Base-by-base conservation (phyloP, 1,284 basidiomycete genomes). In the Melampsora americana region DNA sequence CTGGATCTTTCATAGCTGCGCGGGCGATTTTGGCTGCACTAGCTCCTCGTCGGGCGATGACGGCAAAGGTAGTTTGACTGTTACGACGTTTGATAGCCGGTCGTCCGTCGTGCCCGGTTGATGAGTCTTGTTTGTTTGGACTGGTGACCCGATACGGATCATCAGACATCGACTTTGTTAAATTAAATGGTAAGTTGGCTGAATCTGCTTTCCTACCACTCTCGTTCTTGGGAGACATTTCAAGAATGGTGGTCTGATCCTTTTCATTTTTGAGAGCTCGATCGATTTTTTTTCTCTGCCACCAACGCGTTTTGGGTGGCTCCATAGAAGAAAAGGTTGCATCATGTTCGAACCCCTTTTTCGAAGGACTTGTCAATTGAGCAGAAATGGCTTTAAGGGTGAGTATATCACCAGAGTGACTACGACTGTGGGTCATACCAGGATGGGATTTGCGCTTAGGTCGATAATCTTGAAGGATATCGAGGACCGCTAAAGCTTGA, bases 401-500 rank as follows among this genome's bases (percentile, higher is more conserved):
- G 26, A 20, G 12, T 2, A 30, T 32, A n/a, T 32, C 48, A 6
- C 53, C 68, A 11, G 26, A 60, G 1, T 4, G 5, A 5, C 64
- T 42, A 35, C 59, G 59, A 30, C 46, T 59, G 23, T 50, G 12
- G 6, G 18, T 53, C 4, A 23, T 20, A n/a, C 46, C 5, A 6
- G 69, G 69, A 18, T 68, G 60, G 9, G 69, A 61, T 69, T 77
- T 77, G 12, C 81, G 79, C 78, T 88, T 89, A n/a, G 90, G 91
- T 50, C 87, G 87, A 82, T 90, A 89, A 77, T 87, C 84, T 56
- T 89, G 87, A 44, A 92, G 86, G 79, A 86, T 86, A 82, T 92
- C 90, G 75, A 92, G 87, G 46, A 88, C 87, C 26, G 82, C 82
- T 30, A 92, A 85, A 2, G 88, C 85, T 67, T 85, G 83, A 64